Base-by-base conservation (phyloP, 495 filamentous ascomycete species). In the Cercophora newfieldiana region DNA sequence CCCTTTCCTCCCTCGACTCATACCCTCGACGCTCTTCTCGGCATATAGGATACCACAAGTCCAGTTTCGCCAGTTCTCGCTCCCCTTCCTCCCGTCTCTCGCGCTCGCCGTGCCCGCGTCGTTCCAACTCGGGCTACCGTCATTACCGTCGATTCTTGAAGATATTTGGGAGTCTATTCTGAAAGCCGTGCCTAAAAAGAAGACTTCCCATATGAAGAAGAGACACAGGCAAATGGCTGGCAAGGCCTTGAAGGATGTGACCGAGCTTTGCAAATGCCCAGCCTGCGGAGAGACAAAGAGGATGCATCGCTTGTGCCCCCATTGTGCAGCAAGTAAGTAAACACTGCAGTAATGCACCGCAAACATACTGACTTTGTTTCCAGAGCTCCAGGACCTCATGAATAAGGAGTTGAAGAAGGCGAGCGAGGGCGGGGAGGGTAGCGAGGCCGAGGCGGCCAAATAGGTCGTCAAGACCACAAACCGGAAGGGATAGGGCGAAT, bases 191-290 rank as follows among this genome's bases (percentile, higher is more conserved):
- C 95, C 95, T 10, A 99, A 99, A 85, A 98, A 97, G 81, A 99
- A 98, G 87, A 96, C 93, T 10, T 97, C 94, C 25, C 91, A 99
- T 77, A 92, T 91, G 84, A 97, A 96, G 84, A 96, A 91, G 81
- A 89, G 95, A 67, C 89, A 92, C 71, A 86, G 96, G 70, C 92
- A 94, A 69, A 88, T 97, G 87, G 94, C 92, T 19, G 94, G 94
- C 71, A 98, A 98, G 78, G 93, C 87, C 47, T 81, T 98, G 72
- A 91, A 94, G 82, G 95, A 98, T 73, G 87, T 96, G 22, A 94
- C 88, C 59, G 83, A 84, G 44, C 81, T 99, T 69, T 93, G 90
- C 77, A 91, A 87, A 72, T 99, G 95, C 72, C 88, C 94, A 1
- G 90, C 87, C 16, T 99, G 95, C 74, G 96, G 94, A 16, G 82